Conservation (phyloP, 2,329 filamentous ascomycete species). For the Colletotrichum lupini region DNA sequence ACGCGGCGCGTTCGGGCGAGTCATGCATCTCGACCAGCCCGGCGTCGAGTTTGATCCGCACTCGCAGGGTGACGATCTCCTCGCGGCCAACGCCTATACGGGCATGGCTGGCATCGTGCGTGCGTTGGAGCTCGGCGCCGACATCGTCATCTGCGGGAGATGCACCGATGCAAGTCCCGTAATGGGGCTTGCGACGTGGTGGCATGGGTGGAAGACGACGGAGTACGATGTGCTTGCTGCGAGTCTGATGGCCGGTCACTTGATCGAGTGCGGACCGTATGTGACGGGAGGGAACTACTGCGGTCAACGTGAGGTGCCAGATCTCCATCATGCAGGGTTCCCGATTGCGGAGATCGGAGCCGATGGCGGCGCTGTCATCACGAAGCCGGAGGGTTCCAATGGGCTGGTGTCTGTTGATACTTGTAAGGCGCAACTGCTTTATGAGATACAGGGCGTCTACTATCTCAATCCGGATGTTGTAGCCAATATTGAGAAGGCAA, state of each 20-base stretch:
- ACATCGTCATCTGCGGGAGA: constrained; percentile 61
- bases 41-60: constrained; percentile 24
- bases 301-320: constrained; percentile 54
- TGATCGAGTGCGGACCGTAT: constrained; percentile 66
- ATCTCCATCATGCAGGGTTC: constrained; percentile 47
- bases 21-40: constrained; percentile 37
- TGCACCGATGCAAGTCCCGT: constrained; percentile 62
- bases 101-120: constrained; percentile 60
- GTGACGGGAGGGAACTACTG: constrained; percentile 66
- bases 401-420: constrained; percentile 50
- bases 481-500: constrained; percentile 50
- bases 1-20: constrained; percentile 36
- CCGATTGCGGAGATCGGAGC: constrained; percentile 51
- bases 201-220: constrained; percentile 61
- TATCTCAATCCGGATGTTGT: constrained; percentile 63
- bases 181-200: constrained; percentile 67
- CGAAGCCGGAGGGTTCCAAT: constrained; percentile 46
- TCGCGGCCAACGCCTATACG: constrained; percentile 61
- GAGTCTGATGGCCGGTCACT: constrained; percentile 61
- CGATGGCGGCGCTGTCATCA: constrained; percentile 48
- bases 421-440: constrained; percentile 59
- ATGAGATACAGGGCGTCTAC: constrained; percentile 58
- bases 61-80: not conserved
- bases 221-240: constrained; percentile 62
- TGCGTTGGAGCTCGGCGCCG: constrained; percentile 54